These are phyloP conservation scores for Pisolithus tinctorius DNA, from an alignment of 768 basidiomycete genomes.

Conservation along the genomic window DNA sequence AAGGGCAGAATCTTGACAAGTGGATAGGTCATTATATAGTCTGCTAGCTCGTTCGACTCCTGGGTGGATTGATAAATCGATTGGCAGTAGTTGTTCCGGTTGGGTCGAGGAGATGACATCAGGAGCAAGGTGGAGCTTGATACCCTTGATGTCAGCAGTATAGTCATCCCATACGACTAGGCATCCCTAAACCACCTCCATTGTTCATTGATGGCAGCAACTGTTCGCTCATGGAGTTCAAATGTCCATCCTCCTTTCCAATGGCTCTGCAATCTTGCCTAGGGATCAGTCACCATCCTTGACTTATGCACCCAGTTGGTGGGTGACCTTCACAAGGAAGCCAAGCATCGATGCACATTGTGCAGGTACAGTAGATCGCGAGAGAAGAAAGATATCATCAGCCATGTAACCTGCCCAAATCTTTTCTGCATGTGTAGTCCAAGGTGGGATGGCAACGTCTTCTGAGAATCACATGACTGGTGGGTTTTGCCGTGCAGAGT, in stretches of 20 bases:
- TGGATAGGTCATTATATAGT: slow-evolving; percentile 40
- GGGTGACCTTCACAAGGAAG: no score
- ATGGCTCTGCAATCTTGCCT: no score
- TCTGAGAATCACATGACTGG: no score
- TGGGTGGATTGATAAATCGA: slow-evolving; percentile 56
- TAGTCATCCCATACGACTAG: slow-evolving; percentile 56
- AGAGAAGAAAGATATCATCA: no score
- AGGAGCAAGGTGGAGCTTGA: slow-evolving; percentile 34
- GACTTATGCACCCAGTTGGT: slow-evolving; percentile 46
- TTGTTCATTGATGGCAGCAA: slow-evolving; percentile 49
- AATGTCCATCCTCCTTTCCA: no score
- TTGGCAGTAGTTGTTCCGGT: slow-evolving; percentile 34
- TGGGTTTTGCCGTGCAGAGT: no score
- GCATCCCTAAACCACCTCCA: slow-evolving; percentile 71
- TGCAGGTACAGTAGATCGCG: no score
- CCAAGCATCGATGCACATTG: no score
- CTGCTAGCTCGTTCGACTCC: slow-evolving; percentile 48
- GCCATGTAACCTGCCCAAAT: no score
- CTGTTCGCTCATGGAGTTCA: slow-evolving; percentile 1
- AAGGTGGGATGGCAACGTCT: no score
- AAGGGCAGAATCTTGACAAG: slow-evolving; percentile 20
- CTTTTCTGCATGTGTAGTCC: no score
- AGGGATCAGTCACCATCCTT: no score
- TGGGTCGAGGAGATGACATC: slow-evolving; percentile 7
- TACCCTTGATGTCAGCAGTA: slow-evolving; percentile 26